These are phyloP conservation scores for Lachancea dasiensis DNA, from an alignment of 805 yeast species.

Conservation along the genomic window DNA sequence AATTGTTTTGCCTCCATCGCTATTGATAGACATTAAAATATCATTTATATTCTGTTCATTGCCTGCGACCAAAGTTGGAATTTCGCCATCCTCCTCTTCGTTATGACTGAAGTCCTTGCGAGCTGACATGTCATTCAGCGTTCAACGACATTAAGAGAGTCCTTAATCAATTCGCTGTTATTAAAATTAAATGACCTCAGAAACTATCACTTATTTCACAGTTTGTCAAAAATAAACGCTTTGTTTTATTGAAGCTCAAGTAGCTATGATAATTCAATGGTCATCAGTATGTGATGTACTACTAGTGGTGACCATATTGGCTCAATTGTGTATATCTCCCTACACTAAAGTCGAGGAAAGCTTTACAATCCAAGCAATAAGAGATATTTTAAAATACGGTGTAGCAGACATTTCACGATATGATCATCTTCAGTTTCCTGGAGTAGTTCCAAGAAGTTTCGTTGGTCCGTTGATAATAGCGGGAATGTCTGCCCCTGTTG, in stretches of 20 bases:
- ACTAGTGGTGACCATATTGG: constrained; percentile 42
- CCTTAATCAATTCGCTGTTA: background rate
- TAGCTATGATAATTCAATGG: background rate
- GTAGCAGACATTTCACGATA: constrained; percentile 36
- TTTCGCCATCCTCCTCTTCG: constrained; percentile 31
- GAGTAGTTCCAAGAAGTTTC: constrained; percentile 84
- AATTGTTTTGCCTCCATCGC: constrained; percentile 27
- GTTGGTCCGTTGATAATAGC: constrained; percentile 61
- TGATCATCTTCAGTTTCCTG: constrained; percentile 80
- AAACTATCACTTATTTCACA: too few relatives aligned
- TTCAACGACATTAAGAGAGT: too few relatives aligned
- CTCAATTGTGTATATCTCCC: constrained; percentile 58
- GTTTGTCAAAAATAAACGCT: too few relatives aligned
- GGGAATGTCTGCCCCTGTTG: constrained; percentile 24
- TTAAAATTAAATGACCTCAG: background rate
- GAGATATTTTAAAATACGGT: constrained; percentile 71
- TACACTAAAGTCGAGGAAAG: constrained; percentile 93
- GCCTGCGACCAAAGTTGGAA: constrained; percentile 30
- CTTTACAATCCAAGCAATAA: constrained; percentile 82
- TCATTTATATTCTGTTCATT: constrained; percentile 23
- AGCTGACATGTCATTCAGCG: constrained; percentile 29
- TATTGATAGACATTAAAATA: constrained; percentile 19
- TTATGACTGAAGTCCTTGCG: constrained; percentile 27
- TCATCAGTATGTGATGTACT: constrained; percentile 15
- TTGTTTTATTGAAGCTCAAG: too few relatives aligned